A percentile compares a stretch with the other conserved stretches of the same genome.
Evolutionary conservation across 2,329 filamentous ascomycete species (phyloP).

Genomic region (Taxawa tesnikishii): DNA sequence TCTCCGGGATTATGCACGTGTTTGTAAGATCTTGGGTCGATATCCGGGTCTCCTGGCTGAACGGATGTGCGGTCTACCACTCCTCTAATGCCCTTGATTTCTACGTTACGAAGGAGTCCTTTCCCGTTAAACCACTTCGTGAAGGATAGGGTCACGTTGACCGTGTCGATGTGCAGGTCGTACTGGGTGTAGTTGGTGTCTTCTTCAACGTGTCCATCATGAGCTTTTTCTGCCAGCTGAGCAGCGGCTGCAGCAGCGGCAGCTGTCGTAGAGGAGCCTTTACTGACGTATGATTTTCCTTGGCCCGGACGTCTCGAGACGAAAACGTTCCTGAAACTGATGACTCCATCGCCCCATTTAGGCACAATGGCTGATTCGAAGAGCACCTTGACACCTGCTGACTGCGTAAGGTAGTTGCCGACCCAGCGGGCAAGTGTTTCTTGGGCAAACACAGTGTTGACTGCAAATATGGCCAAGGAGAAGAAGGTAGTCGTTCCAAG

Average conservation of each 20-base stretch:
- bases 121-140: conserved; percentile 99
- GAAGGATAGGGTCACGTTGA: conserved; percentile 94
- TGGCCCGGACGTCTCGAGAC: conserved; percentile 85
- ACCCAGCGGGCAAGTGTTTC: conserved; percentile 90
- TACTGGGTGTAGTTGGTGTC: conserved; percentile 98
- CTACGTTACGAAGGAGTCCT: conserved; percentile 79
- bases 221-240: conserved; percentile 36
- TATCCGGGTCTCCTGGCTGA: conserved; percentile 43
- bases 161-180: conserved; percentile 84
- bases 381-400: conserved; percentile 82
- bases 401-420: conserved; percentile 89
- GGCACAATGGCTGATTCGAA: conserved; percentile 98
- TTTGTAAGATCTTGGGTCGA: conserved; percentile 77
- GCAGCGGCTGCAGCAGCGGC: conserved; percentile 73
- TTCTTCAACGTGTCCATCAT: conserved; percentile 52
- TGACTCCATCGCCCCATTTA: conserved; percentile 89
- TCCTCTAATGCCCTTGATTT: conserved; percentile 84
- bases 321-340: conserved; percentile 93
- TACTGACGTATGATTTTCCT: conserved; percentile 69
- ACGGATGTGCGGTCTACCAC: conserved; percentile 85
- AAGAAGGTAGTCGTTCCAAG: conserved; percentile 96
- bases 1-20: conserved; percentile 83
- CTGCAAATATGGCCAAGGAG: conserved; percentile 75
- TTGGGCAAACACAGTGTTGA: conserved; percentile 95
- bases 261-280: conserved; percentile 75